Base-by-base conservation (phyloP, 2,329 filamentous ascomycete genomes). In the Pseudogymnoascus sp. region DNA sequence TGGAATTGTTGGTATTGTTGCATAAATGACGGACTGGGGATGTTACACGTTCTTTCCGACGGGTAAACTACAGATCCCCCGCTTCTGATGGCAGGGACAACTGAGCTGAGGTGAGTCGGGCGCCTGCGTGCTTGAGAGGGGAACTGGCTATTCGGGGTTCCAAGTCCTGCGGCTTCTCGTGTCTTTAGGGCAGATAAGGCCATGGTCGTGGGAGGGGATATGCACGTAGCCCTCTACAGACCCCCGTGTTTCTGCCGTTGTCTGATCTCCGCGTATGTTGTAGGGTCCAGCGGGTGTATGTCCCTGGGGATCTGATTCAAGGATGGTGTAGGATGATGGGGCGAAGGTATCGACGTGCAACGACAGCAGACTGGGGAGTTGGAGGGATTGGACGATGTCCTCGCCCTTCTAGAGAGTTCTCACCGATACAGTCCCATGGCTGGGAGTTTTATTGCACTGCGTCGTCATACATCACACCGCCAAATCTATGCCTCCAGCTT, bases 101-200 rank as follows among this genome's bases (percentile, higher is more conserved):
- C 47, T 53, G 47, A 53, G 47, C 47, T 53, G 44, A 50, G 44
- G 44, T 50, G 44, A 50, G 24, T 50, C 44, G 44, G 21, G 44
- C 44, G 44, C 11, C 44, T 50, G 44, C 44, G 24, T 6, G 44
- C 24, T 29, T 3, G 21, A 50, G 24, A 50, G 13, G 14, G 13
- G 44, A 2, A 8, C 8, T 8, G 21, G 21, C 21, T 1, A 26
- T n/a, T 26, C 13, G 42, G 42, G 42, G 42, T 47, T 19, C 6
- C 21, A 21, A 50, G 21, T n/a, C 13, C 6, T 50, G 44, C 44
- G 21, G n/a, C 44, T 13, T 26, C 5, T 8, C 14, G n/a, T 21
- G 6, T 50, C 13, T 26, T 50, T 50, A 10, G 13, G 26, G 44
- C 24, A 50, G 44, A 21, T 50, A 29, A 13, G 21, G 44, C 13